Evolutionary conservation across 2,329 filamentous ascomycete species (phyloP), one percentile per base, ranked within the genome.

Genomic region (Pseudophaeomoniella oleicola): DNA sequence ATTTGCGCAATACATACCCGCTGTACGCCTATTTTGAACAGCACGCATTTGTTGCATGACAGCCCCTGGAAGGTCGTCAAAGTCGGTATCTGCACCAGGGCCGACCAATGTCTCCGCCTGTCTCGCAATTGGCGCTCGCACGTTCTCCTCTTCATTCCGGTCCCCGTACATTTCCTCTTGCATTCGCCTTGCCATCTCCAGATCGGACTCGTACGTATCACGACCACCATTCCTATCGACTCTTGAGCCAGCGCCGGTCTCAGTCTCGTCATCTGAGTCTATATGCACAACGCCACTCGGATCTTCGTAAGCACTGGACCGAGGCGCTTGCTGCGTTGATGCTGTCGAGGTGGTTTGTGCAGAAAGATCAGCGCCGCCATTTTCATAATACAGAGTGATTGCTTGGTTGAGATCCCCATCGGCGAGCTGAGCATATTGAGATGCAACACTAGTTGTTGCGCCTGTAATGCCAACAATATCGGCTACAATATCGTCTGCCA

Each of bases 31-130:
- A 30, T 51, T 47, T 39, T 46, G 53, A 38, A 62, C 57, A 36
- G 57, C 52, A 43, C 74, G 69, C 46, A 87, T 57, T 50, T 84
- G 76, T 44, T 81, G 70, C 36, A 81, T 59, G 5, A 85, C 66
- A 35, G 74, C 71, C 34, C 70, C 67, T 40, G 75, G 66, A 54
- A 76, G 66, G 39, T 66, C 68, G 22, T 67, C 62, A 27, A 60
- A 60, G n/a, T 48, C 63, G 19, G 33, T 36, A 44, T 68, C 71
- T 19, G 65, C 65, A 10, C 64, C 71, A 1, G 83, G 83, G 2
- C 80, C 87, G 6, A 94, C 78, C 36, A 98, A 69, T 1, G 86
- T 94, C 61, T 98, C 90, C 10, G 84, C 92, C 17, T 82, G 93
- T 48, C 85, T 74, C 32, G 80, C 84, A 58, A 98, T 92, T 5